Evolutionary conservation across 441 rosid species (phyloP).

Genomic region (Theobroma grandiflorum): DNA sequence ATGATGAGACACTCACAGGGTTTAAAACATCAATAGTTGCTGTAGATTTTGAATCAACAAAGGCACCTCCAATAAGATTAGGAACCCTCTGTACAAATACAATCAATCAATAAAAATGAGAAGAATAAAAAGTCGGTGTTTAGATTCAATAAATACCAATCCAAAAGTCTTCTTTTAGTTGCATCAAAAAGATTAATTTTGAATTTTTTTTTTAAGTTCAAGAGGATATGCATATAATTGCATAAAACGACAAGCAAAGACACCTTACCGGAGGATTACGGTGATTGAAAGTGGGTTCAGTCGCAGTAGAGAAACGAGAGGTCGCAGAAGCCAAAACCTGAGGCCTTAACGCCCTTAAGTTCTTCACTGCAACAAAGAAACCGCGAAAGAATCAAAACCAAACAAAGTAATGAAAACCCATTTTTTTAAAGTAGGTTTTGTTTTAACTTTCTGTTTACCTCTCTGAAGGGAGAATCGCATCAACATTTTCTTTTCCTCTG

Average conservation of each 20-base stretch:
- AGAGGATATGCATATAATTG: too few species aligned
- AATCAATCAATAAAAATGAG: slow-evolving; percentile 6
- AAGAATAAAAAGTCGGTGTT: too few species aligned
- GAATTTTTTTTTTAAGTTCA: too few species aligned
- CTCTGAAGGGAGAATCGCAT: slow-evolving; percentile 46
- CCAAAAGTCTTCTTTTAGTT: neutral
- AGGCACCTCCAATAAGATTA: slow-evolving; percentile 85
- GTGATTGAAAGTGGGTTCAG: slow-evolving; percentile 56
- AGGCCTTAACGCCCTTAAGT: slow-evolving; percentile 55
- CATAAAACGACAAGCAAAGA: neutral
- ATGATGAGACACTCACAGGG: slow-evolving; percentile 63
- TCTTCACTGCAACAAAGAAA: slow-evolving; percentile 52
- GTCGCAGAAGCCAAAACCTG: slow-evolving; percentile 44
- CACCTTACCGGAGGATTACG: slow-evolving; percentile 55
- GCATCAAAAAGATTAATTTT: neutral
- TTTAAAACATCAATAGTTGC: slow-evolving; percentile 74
- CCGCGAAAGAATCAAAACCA: slow-evolving; percentile 24
- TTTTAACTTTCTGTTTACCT: slow-evolving; percentile 39
- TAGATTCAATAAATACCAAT: neutral
- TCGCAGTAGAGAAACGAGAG: slow-evolving; percentile 56
- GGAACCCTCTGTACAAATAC: slow-evolving; percentile 68
- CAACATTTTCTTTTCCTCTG: slow-evolving; percentile 34
- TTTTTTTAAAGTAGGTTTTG: neutral
- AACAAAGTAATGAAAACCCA: neutral
- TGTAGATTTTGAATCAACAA: slow-evolving; percentile 73